Evolutionary conservation across 345 rosid genomes (phyloP), one percentile per base, ranked within the genome.

Genomic region (Rhodamnia rubescens): DNA sequence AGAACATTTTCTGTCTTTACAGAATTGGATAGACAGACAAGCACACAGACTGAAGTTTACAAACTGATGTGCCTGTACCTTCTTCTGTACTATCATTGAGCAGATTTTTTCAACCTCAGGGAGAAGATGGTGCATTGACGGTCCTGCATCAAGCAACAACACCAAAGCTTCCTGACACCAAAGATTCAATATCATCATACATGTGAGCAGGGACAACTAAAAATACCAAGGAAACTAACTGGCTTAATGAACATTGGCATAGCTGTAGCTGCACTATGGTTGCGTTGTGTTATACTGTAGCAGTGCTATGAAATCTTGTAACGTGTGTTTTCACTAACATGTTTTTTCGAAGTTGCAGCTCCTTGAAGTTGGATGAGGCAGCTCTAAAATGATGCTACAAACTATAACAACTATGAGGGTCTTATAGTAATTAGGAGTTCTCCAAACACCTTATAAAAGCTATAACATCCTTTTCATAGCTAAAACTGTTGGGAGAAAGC

Each of bases 71-170:
- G 84, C 78, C 5, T 75, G 14, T 58, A 96, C 98, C 98, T 96
- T 95, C 91, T 94, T 95, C 81, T 93, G 93, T 1, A 92, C 74
- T n/a, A 96, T 92, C 92, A 94, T 89, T 29, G 95, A 90, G 88
- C 95, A 94, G 64, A 95, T 51, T 82, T 91, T 94, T 90, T 92
- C 93, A 82, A 96, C 90, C 84, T 92, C 90, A 44, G 93, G 92
- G 80, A 94, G 95, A 86, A 91, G 69, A 88, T 54, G 75, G 88
- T 94, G 97, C 98, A 95, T 96, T 12, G 95, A 90, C 0, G 97
- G 98, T 44, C 99, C 97, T 26, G 94, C 97, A 90, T 96, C 99
- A 10, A 96, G 91, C 81, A 96, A 88, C 89, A 96, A 87, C 81
- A 96, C 91, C 90, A 94, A 88, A 6, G 90, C 93, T 85, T 96